Base-by-base conservation (phyloP, 164 flowering plant species). In the Stephania cephalantha region DNA sequence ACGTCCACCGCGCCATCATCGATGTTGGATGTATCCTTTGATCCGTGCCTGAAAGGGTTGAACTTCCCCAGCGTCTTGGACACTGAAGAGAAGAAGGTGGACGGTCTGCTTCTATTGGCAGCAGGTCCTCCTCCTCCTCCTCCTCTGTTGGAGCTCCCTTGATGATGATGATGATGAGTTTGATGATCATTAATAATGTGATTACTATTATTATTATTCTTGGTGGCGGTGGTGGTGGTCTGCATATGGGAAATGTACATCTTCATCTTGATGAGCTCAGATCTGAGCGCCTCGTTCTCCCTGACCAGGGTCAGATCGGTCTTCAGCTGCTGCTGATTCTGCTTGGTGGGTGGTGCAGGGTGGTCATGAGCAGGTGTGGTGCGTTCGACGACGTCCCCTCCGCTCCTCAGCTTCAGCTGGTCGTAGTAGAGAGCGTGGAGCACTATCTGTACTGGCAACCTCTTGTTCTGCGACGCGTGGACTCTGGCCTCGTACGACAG, bases 381-480 rank as follows among this genome's bases (percentile, higher is more conserved):
- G 25, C 25, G 73, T 29, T 80, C 80, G 3, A 80, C 85, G n/a
- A n/a, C n/a, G n/a, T n/a, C n/a, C n/a, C n/a, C 3, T 0, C 93
- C 98, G 66, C 97, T 90, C 71, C 99, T 86, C 15, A 93, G 76
- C 84, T 88, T 89, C 61, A 95, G 86, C 77, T 93, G 93, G 72
- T 95, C 98, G 75, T 88, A 90, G 87, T 95, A 93, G 7, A 95
- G 87, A 0, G 97, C 97, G 45, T 92, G 97, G 17, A 92, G 85
- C 9, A 91, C 97, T 29, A 91, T 88, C 71, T 93, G 93, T 1
- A 95, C 97, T 0, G 98, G 98, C 12, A 94, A 75, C 2, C 98
- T 82, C 82, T 95, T 95, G 87, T 95, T 95, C 68, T 91, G 92
- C 5, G 98, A 95, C 1, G 98, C 97, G 31, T 92, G 98, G 1